A percentile compares a stretch with the other conserved stretches of the same genome.
Conservation (phyloP, 2,329 filamentous ascomycete species). For the Verticillium alfalfae region DNA sequence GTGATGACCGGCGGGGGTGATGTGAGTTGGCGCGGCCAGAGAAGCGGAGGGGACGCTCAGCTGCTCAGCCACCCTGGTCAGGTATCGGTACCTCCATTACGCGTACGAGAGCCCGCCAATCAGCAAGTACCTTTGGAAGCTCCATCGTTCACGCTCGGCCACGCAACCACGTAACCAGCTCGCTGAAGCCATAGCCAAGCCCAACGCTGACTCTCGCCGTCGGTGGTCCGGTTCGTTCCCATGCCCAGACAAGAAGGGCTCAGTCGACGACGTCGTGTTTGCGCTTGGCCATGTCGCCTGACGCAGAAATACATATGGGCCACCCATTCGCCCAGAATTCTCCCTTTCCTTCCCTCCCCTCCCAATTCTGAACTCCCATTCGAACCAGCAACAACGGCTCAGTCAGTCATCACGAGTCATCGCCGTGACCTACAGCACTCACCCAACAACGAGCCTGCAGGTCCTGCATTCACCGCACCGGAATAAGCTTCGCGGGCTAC, state of each 20-base stretch:
- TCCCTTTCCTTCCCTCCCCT: background rate
- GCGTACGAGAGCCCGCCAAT: background rate
- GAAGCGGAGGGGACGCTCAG: background rate
- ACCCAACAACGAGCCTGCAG: background rate
- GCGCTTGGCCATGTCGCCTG: background rate
- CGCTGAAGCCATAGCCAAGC: background rate
- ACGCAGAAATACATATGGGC: background rate
- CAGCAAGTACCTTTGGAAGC: background rate
- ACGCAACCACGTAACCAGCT: background rate
- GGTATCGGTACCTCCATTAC: background rate
- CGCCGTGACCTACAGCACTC: too few relatives aligned
- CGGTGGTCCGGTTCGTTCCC: background rate
- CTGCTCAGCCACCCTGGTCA: background rate
- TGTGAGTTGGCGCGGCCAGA: background rate
- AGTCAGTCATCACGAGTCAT: background rate
- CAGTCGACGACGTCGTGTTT: background rate
- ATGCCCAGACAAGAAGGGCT: background rate
- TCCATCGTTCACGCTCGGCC: background rate
- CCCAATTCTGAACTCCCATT: background rate
- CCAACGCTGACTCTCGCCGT: background rate
- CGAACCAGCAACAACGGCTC: background rate
- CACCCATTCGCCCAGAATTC: background rate
- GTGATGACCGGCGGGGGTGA: background rate
- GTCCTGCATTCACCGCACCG: background rate
- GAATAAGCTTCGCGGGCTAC: background rate